Evolutionary conservation across 2,329 filamentous ascomycete species (phyloP).

Genomic region (Chalaropsis ovoidea): DNA sequence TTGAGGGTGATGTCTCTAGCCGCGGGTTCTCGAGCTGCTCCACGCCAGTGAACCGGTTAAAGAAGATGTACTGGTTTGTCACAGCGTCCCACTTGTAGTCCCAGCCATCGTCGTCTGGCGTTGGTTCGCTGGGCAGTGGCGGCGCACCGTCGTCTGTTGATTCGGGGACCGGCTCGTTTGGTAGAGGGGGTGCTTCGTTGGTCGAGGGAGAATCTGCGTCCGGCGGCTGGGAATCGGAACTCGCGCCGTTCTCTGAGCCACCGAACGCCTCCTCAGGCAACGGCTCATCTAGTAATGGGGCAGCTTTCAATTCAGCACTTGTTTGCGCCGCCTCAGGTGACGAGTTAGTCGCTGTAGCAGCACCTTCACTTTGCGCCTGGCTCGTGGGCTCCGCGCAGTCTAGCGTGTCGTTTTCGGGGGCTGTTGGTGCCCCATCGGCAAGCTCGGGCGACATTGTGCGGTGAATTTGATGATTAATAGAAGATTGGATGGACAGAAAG

Average conservation of each 20-base stretch:
- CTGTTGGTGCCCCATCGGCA: neutral
- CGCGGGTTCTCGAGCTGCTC: constrained; percentile 84
- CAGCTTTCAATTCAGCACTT: constrained; percentile 6
- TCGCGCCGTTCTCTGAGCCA: neutral
- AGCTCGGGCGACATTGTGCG: neutral
- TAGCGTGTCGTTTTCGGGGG: neutral
- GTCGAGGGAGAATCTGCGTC: constrained; percentile 15
- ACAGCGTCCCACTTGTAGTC: constrained; percentile 64
- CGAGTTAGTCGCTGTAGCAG: neutral
- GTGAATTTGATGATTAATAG: neutral
- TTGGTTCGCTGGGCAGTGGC: constrained; percentile 37
- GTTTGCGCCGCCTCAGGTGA: constrained; percentile 11
- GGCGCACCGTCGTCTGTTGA: constrained; percentile 29
- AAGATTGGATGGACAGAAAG: neutral
- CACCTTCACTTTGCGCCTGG: constrained; percentile 9
- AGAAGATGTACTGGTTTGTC: constrained; percentile 67
- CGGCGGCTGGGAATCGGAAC: neutral
- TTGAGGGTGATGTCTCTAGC: constrained; percentile 38
- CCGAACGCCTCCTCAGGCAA: neutral
- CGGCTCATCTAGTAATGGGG: constrained; percentile 20
- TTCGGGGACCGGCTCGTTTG: constrained; percentile 23
- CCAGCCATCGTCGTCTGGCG: constrained; percentile 64
- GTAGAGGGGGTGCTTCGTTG: constrained; percentile 24
- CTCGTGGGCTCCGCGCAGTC: neutral
- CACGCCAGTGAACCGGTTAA: constrained; percentile 65